These are phyloP conservation scores for Phytophthora meadii DNA, from an alignment of 352 stramenopile genomes.

Conservation along the genomic window DNA sequence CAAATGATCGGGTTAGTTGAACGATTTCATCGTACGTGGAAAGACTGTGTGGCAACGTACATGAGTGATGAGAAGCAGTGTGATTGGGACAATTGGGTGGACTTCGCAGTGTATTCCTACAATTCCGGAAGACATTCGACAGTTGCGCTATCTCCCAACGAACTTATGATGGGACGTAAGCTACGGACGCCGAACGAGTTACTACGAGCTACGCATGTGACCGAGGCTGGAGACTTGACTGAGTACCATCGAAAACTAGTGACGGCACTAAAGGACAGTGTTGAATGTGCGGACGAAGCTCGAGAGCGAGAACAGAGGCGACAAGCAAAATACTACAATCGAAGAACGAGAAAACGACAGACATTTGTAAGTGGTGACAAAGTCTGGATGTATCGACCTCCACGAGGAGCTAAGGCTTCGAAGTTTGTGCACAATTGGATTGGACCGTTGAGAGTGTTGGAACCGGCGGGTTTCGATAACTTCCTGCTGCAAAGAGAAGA, in stretches of 20 bases:
- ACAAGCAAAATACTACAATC: too few species aligned
- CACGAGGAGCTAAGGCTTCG: background rate
- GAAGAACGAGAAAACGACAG: too few species aligned
- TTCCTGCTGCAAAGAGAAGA: slow-evolving; percentile 3
- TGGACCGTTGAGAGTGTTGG: background rate
- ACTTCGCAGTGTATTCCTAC: slow-evolving; percentile 9
- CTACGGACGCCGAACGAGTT: too few species aligned
- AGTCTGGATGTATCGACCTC: too few species aligned
- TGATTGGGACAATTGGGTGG: slow-evolving; percentile 5
- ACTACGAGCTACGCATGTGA: too few species aligned
- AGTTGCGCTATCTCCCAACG: background rate
- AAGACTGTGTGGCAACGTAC: background rate
- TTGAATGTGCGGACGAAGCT: too few species aligned
- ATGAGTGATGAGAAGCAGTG: background rate
- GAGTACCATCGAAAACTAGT: too few species aligned
- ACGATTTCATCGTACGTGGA: background rate
- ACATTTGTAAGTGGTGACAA: too few species aligned
- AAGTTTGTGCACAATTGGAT: slow-evolving; percentile 14
- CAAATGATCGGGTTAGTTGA: too few species aligned
- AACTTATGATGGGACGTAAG: background rate
- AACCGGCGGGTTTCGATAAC: slow-evolving; percentile 3
- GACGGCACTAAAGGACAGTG: too few species aligned
- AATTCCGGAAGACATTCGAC: slow-evolving; percentile 2
- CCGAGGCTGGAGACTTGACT: too few species aligned
- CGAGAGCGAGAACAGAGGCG: too few species aligned